phyloP scores from a whole-genome alignment of 1,284 basidiomycete species.

The Leccinum variabile region DNA sequence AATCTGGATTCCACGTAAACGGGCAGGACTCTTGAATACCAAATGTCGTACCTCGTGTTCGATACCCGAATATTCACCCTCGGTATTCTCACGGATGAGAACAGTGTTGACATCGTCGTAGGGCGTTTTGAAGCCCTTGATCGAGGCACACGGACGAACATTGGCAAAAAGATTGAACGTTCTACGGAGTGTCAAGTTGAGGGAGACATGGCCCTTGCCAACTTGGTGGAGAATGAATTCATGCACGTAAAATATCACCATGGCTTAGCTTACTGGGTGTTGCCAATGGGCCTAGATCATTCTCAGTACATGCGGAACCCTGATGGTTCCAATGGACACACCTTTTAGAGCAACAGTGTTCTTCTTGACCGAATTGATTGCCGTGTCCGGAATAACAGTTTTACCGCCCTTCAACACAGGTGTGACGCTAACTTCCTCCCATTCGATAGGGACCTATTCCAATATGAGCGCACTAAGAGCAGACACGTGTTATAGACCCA shows the following conservation, averaged over 20 bases:
- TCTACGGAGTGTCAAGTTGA: constrained; percentile 95
- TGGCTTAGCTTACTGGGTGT: constrained; percentile 72
- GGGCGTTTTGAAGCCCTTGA: constrained; percentile 93
- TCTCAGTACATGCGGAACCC: constrained; percentile 11
- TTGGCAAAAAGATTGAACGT: constrained; percentile 99
- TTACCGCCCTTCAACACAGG: constrained; percentile 94
- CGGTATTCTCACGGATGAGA: constrained; percentile 98
- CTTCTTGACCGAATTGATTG: constrained; percentile 91
- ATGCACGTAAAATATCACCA: constrained; percentile 6
- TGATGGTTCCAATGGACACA: constrained; percentile 35
- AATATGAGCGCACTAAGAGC: constrained; percentile 8
- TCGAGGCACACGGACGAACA: constrained; percentile 94
- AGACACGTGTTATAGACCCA: constrained; percentile 35
- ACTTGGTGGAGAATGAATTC: constrained; percentile 48
- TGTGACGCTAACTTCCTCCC: constrained; percentile 98
- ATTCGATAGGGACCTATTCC: constrained; percentile 87
- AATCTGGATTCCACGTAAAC: constrained; percentile 48
- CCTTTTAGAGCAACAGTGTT: constrained; percentile 99
- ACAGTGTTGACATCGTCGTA: constrained; percentile 99
- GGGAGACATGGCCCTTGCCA: constrained; percentile 98
- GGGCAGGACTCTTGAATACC: not conserved
- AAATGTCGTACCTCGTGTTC: constrained; percentile 80
- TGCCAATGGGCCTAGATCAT: constrained; percentile 74
- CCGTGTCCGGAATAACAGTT: constrained; percentile 93
- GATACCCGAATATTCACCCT: constrained; percentile 99